Evolutionary conservation across 2,329 filamentous ascomycete genomes (phyloP).

Genomic region (Colletotrichum sidae): DNA sequence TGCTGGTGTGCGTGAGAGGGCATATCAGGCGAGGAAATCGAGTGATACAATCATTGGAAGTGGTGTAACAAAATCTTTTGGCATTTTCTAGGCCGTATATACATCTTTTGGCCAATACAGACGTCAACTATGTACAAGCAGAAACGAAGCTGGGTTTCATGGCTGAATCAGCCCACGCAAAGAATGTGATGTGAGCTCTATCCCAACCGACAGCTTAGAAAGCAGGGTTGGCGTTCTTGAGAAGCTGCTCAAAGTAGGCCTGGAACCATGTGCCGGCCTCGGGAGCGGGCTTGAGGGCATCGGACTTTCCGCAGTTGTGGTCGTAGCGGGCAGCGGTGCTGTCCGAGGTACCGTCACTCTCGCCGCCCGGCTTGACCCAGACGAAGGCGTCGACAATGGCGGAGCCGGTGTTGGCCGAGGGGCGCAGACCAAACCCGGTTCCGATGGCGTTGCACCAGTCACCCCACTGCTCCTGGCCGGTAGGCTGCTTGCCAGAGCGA

Average conservation of each 20-base stretch:
- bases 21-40: not conserved
- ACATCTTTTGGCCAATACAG: not conserved
- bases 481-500: slow-evolving; percentile 64
- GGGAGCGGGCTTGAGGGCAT: slow-evolving; percentile 72
- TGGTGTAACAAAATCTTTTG: not conserved
- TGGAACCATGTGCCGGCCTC: slow-evolving; percentile 78
- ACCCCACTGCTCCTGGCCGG: slow-evolving; percentile 70
- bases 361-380: slow-evolving; percentile 77
- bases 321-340: slow-evolving; percentile 63
- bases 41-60: not conserved
- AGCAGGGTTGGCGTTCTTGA: slow-evolving; percentile 66
- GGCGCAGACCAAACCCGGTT: slow-evolving; percentile 74
- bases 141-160: not conserved
- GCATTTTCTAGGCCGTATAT: not conserved
- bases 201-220: slow-evolving; percentile 45
- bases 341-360: slow-evolving; percentile 65
- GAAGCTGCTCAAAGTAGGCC: slow-evolving; percentile 68
- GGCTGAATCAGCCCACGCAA: not conserved
- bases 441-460: slow-evolving; percentile 76
- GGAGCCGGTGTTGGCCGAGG: slow-evolving; percentile 70
- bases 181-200: no score
- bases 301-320: slow-evolving; percentile 63
- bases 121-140: slow-evolving; percentile 19
- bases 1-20: not conserved
- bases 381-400: slow-evolving; percentile 73